A percentile compares a stretch with the other conserved stretches of the same genome.
These are phyloP conservation scores for Amniculicola lignicola DNA, from an alignment of 495 filamentous ascomycete genomes.

Conservation along the genomic window DNA sequence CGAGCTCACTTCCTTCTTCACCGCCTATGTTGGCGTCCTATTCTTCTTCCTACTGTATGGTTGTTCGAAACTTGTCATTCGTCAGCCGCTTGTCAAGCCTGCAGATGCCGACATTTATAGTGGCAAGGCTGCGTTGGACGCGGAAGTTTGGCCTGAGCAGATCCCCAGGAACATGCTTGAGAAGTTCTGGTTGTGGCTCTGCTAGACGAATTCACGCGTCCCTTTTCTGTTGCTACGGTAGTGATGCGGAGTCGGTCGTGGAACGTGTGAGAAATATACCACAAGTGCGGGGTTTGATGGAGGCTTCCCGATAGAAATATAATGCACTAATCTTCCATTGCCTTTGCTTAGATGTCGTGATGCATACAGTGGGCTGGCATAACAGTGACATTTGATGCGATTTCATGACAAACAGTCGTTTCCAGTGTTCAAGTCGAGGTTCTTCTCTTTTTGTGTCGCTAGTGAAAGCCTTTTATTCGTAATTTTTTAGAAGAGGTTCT, in stretches of 20 bases:
- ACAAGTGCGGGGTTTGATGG: too few species aligned
- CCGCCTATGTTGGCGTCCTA: slow-evolving; percentile 60
- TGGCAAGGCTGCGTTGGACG: slow-evolving; percentile 60
- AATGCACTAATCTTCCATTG: too few species aligned
- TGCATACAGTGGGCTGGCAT: too few species aligned
- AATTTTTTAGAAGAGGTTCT: too few species aligned
- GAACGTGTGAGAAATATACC: too few species aligned
- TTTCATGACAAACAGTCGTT: too few species aligned
- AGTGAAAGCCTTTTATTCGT: too few species aligned
- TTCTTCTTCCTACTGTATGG: slow-evolving; percentile 57
- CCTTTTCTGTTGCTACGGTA: background rate
- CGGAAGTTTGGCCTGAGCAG: slow-evolving; percentile 49
- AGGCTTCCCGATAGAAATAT: too few species aligned
- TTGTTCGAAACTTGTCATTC: slow-evolving; percentile 54
- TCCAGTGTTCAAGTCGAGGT: too few species aligned
- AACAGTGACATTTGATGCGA: too few species aligned
- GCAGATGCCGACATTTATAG: slow-evolving; percentile 59
- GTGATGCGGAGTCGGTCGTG: background rate
- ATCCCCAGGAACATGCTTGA: slow-evolving; percentile 50
- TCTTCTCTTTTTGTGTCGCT: too few species aligned
- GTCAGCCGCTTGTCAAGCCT: slow-evolving; percentile 47
- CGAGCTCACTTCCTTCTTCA: slow-evolving; percentile 47
- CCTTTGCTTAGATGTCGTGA: too few species aligned
- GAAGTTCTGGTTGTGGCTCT: slow-evolving; percentile 55
- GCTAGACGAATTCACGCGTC: slow-evolving; percentile 28